Evolutionary conservation across 345 rosid species (phyloP).

Genomic region (Cardamine occulta): DNA sequence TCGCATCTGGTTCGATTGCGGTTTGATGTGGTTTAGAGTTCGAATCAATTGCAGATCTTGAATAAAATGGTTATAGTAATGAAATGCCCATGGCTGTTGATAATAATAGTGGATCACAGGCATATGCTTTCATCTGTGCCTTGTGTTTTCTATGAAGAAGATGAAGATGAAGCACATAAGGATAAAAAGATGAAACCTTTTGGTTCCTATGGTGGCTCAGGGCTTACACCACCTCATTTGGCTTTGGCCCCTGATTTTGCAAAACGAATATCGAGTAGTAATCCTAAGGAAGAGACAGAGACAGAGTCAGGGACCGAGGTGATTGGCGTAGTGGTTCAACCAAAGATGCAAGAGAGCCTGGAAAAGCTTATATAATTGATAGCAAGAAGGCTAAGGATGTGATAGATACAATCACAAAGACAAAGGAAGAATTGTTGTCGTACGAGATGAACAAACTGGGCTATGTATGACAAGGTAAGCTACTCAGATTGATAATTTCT

Average conservation of each 20-base stretch:
- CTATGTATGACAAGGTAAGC: slow-evolving; percentile 81
- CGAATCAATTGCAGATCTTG: slow-evolving; percentile 49
- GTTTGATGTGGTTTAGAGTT: too few species aligned
- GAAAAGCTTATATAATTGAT: slow-evolving; percentile 66
- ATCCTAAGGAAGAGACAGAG: slow-evolving; percentile 73
- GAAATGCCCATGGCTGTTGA: slow-evolving; percentile 49
- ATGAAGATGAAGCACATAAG: slow-evolving; percentile 85
- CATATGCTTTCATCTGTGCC: slow-evolving; percentile 73
- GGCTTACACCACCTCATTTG: slow-evolving; percentile 70
- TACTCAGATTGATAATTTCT: slow-evolving; percentile 18
- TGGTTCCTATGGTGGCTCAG: slow-evolving; percentile 79
- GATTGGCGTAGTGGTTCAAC: slow-evolving; percentile 52
- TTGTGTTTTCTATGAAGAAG: slow-evolving; percentile 93
- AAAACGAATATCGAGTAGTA: slow-evolving; percentile 72
- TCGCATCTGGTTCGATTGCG: too few species aligned
- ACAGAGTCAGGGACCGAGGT: slow-evolving; percentile 60
- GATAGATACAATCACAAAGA: slow-evolving; percentile 96
- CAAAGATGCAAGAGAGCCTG: slow-evolving; percentile 45
- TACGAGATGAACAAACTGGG: slow-evolving; percentile 93
- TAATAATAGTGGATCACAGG: slow-evolving; percentile 53
- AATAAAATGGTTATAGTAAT: slow-evolving; percentile 63
- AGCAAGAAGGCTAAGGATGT: slow-evolving; percentile 86
- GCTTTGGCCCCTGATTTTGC: slow-evolving; percentile 96
- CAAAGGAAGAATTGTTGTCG: slow-evolving; percentile 91
- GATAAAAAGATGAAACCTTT: slow-evolving; percentile 89